Conservation (phyloP, 768 basidiomycete species). For the Daedaleopsis sinensis region DNA sequence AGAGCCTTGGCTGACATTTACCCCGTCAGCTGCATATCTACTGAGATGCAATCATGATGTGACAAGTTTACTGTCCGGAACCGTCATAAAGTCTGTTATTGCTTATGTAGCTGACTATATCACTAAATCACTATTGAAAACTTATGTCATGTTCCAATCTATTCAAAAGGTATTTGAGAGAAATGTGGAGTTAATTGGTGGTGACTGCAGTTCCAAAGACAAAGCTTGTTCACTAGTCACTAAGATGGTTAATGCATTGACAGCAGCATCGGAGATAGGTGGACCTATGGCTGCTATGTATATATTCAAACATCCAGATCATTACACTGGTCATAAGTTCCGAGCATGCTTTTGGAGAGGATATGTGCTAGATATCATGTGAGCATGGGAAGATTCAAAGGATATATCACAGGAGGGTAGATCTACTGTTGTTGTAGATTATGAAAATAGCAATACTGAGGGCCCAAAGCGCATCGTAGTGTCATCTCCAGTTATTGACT, state of each 20-base stretch:
- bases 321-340: too few species aligned
- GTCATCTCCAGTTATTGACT: too few species aligned
- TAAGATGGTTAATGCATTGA: constrained; percentile 9
- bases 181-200: background rate
- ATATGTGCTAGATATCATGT: too few species aligned
- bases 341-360: too few species aligned
- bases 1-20: constrained; percentile 4
- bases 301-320: too few species aligned
- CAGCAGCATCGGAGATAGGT: constrained; percentile 11
- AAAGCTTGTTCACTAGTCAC: constrained; percentile 1
- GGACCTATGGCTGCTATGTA: constrained; percentile 13
- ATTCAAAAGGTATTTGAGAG: constrained; percentile 1
- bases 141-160: constrained; percentile 2
- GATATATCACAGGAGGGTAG: too few species aligned
- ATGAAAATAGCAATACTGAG: too few species aligned
- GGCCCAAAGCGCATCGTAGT: too few species aligned
- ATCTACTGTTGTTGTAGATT: too few species aligned
- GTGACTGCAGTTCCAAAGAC: background rate
- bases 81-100: constrained; percentile 1
- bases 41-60: constrained; percentile 1
- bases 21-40: background rate
- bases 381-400: too few species aligned
- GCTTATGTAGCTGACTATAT: constrained; percentile 4
- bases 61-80: background rate
- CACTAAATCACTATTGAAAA: background rate